Percentiles rank a stretch among this genome's conserved stretches.
Evolutionary conservation across 176 grass and related monocot species (phyloP).

Genomic region (Musa schizocarpa): DNA sequence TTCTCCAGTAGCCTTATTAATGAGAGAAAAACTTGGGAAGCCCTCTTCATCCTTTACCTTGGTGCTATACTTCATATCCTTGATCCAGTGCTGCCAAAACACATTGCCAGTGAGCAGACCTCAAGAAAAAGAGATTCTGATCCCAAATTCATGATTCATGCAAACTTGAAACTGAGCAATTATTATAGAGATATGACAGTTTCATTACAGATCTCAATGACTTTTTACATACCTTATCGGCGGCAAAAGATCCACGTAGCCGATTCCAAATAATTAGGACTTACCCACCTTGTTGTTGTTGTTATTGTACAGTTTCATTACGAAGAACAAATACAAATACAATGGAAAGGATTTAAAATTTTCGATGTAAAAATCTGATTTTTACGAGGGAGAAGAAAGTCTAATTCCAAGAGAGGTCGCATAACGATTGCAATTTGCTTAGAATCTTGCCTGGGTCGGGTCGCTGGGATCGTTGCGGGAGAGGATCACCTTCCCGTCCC

Average conservation of each 20-base stretch:
- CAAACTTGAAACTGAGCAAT: too few species aligned
- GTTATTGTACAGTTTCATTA: not conserved
- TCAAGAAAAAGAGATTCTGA: not conserved
- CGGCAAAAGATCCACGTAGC: too few species aligned
- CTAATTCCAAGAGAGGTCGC: not conserved
- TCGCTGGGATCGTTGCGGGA: constrained; percentile 52
- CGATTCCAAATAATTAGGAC: too few species aligned
- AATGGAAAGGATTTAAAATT: too few species aligned
- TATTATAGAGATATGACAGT: too few species aligned
- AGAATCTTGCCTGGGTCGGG: constrained; percentile 35
- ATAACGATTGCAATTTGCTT: not conserved
- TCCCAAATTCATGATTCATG: too few species aligned
- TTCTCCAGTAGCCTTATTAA: constrained; percentile 75
- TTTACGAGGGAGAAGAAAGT: not conserved
- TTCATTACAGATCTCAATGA: too few species aligned
- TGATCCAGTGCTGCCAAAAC: constrained; percentile 60
- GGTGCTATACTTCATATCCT: constrained; percentile 49
- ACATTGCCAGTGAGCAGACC: constrained; percentile 1
- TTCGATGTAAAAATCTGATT: not conserved
- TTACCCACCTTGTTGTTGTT: too few species aligned
- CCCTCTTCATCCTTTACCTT: constrained; percentile 71
- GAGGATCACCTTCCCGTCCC: constrained; percentile 63
- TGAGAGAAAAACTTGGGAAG: constrained; percentile 48
- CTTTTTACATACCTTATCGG: too few species aligned
- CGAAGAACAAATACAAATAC: too few species aligned